A percentile compares a stretch with the other conserved stretches of the same genome.
Conservation (phyloP, 2,329 filamentous ascomycete genomes). For the Penicillium decumbens region DNA sequence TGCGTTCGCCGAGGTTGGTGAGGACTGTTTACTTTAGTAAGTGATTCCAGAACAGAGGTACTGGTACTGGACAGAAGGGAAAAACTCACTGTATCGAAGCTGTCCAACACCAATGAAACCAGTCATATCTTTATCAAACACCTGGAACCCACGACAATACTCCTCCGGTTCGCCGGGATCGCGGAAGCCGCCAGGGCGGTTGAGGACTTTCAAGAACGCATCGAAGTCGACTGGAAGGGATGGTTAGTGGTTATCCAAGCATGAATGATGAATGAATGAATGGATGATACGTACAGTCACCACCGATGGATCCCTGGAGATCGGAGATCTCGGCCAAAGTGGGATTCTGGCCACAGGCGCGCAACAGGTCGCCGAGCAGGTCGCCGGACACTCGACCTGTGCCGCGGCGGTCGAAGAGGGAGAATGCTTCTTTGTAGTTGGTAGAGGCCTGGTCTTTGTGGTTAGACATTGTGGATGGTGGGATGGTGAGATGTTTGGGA, state of each 20-base stretch:
- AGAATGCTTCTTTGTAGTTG: slow-evolving; percentile 99
- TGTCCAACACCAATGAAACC: slow-evolving; percentile 97
- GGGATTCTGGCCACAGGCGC: slow-evolving; percentile 96
- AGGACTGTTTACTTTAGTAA: slow-evolving; percentile 55
- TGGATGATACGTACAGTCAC: slow-evolving; percentile 69
- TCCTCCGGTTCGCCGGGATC: slow-evolving; percentile 96
- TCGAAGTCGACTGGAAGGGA: slow-evolving; percentile 80
- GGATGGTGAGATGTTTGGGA: slow-evolving; percentile 1
- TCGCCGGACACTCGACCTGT: slow-evolving; percentile 85
- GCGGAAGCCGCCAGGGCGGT: slow-evolving; percentile 95
- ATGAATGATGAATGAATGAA: too few relatives aligned
- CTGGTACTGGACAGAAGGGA: too few relatives aligned
- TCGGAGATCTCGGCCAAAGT: slow-evolving; percentile 89
- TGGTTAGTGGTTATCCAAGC: background rate
- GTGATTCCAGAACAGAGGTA: too few relatives aligned
- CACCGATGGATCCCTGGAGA: slow-evolving; percentile 81
- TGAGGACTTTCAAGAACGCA: slow-evolving; percentile 92
- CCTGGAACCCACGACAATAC: slow-evolving; percentile 97
- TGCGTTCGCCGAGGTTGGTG: slow-evolving; percentile 98
- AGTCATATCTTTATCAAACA: slow-evolving; percentile 98
- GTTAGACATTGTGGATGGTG: slow-evolving; percentile 19
- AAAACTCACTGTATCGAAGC: slow-evolving; percentile 69
- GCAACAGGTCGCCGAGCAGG: slow-evolving; percentile 84
- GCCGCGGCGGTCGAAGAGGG: slow-evolving; percentile 98
- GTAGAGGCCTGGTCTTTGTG: slow-evolving; percentile 61